phyloP scores from a whole-genome alignment of 805 yeast genomes.

The Barnettozyma populi region DNA sequence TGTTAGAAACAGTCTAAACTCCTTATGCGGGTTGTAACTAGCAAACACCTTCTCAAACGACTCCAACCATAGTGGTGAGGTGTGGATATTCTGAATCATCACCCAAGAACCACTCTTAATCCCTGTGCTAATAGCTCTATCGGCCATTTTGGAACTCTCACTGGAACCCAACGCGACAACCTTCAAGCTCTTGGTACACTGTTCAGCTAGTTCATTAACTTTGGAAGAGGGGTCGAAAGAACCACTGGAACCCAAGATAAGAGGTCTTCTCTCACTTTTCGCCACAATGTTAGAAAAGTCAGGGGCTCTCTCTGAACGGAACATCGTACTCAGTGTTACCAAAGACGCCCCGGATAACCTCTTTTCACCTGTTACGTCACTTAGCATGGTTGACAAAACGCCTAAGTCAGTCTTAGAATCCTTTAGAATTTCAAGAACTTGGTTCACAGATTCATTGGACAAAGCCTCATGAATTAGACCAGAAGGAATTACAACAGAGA shows the following conservation, averaged over 20 bases:
- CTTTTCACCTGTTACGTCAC: neutral
- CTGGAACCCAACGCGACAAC: constrained; percentile 68
- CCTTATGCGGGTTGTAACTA: constrained; percentile 22
- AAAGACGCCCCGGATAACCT: neutral
- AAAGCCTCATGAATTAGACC: neutral
- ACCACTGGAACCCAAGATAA: constrained; percentile 52
- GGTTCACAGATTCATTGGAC: neutral
- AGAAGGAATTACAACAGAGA: constrained; percentile 7
- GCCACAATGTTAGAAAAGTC: constrained; percentile 27
- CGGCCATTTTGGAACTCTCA: constrained; percentile 58
- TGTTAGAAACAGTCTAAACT: constrained; percentile 61
- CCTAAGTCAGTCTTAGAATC: neutral
- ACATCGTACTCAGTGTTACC: neutral
- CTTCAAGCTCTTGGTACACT: constrained; percentile 25
- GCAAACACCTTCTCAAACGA: constrained; percentile 44
- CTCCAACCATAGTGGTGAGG: constrained; percentile 61
- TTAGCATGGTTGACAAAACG: neutral
- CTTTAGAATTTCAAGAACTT: neutral
- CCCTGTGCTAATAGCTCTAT: constrained; percentile 42
- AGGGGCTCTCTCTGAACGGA: constrained; percentile 16
- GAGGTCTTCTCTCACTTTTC: constrained; percentile 26
- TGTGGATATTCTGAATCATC: constrained; percentile 74
- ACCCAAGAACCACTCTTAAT: constrained; percentile 60
- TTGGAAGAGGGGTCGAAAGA: constrained; percentile 64
- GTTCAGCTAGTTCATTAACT: constrained; percentile 40